Conservation (phyloP, 2,329 filamentous ascomycete genomes). For the Fusarium sp. region DNA sequence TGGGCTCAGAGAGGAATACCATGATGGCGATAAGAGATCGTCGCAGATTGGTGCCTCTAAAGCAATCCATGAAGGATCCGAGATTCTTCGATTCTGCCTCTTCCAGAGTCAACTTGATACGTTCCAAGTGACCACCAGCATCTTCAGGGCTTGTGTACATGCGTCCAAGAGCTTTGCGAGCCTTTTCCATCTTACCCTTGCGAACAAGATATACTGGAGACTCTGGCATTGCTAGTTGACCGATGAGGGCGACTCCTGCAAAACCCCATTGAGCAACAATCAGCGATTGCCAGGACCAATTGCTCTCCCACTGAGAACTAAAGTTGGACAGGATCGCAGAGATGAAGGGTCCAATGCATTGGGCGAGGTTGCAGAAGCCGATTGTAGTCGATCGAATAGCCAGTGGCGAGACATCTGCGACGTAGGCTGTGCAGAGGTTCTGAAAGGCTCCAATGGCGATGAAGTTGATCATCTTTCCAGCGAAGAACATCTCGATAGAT, state of each 20-base stretch:
- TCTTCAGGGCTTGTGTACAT: slow-evolving; percentile 57
- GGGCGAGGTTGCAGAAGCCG: slow-evolving; percentile 56
- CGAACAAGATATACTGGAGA: slow-evolving; percentile 63
- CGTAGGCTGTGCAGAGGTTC: slow-evolving; percentile 55
- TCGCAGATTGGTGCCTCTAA: slow-evolving; percentile 58
- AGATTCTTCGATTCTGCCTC: slow-evolving; percentile 51
- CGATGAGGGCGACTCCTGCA: slow-evolving; percentile 50
- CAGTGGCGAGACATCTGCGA: slow-evolving; percentile 55
- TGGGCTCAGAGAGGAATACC: slow-evolving; percentile 57
- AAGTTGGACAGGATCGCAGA: slow-evolving; percentile 55
- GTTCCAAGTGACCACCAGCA: slow-evolving; percentile 55
- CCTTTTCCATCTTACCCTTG: slow-evolving; percentile 49
- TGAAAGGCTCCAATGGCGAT: slow-evolving; percentile 53
- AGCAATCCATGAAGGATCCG: slow-evolving; percentile 58
- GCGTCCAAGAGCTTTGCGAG: slow-evolving; percentile 54
- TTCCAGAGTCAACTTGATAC: slow-evolving; percentile 63
- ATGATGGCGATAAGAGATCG: slow-evolving; percentile 58
- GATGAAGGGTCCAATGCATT: slow-evolving; percentile 56
- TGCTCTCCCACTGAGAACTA: slow-evolving; percentile 52
- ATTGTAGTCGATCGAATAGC: slow-evolving; percentile 54
- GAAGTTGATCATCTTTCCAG: slow-evolving; percentile 50
- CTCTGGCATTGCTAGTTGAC: slow-evolving; percentile 60
- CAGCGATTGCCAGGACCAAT: slow-evolving; percentile 58
- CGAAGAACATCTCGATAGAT: slow-evolving; percentile 49
- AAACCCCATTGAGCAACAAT: slow-evolving; percentile 59